Evolutionary conservation across 2,329 filamentous ascomycete genomes (phyloP).

Genomic region (Albophoma yamanashiensis): DNA sequence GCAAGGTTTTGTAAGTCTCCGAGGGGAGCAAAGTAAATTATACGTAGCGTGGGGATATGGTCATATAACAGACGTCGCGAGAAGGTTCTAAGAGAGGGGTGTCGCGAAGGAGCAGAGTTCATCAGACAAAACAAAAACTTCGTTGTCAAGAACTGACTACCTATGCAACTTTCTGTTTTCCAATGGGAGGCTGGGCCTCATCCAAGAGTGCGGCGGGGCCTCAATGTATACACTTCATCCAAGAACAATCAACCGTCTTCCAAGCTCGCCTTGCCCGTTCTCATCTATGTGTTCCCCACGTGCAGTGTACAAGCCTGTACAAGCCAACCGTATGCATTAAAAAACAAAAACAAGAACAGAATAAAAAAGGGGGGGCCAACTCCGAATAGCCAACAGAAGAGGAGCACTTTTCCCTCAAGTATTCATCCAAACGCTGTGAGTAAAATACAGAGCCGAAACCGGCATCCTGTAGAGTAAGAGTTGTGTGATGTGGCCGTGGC

Average conservation of each 20-base stretch:
- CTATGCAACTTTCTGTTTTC: not conserved
- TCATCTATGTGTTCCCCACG: not conserved
- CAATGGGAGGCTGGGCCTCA: not conserved
- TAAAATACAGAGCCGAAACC: not conserved
- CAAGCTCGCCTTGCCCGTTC: not conserved
- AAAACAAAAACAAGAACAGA: not conserved
- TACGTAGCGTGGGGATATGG: too few species aligned
- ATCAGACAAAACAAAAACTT: not conserved
- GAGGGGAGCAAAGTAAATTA: too few species aligned
- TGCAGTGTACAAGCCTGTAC: constrained; percentile 1
- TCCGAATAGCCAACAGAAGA: not conserved
- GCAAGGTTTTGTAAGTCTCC: too few species aligned
- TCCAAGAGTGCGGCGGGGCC: not conserved
- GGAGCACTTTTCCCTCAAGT: too few species aligned
- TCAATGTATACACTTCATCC: not conserved
- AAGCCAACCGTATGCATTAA: not conserved
- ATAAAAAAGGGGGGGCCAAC: too few species aligned
- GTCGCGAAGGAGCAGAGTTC: not conserved
- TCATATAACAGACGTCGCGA: too few species aligned
- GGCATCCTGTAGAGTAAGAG: not conserved
- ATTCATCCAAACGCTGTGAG: not conserved
- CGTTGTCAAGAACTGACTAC: not conserved
- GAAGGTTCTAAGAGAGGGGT: too few species aligned
- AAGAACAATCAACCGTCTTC: not conserved
- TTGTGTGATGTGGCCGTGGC: not conserved